Evolutionary conservation across 345 rosid species (phyloP).

Genomic region (Syzygium jambos): DNA sequence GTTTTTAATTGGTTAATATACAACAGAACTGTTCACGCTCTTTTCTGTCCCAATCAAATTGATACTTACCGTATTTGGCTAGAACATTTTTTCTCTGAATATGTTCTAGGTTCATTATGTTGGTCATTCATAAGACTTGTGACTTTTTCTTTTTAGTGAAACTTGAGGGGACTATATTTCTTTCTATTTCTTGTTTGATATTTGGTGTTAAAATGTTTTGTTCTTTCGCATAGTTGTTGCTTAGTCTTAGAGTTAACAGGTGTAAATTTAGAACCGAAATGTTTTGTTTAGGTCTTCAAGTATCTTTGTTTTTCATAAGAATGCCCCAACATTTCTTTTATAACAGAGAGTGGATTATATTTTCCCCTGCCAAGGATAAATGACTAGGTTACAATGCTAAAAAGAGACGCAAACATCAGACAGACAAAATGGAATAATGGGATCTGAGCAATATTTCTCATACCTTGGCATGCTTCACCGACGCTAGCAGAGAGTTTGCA

Average conservation of each 20-base stretch:
- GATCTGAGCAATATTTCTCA: not conserved
- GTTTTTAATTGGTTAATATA: not conserved
- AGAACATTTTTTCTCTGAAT: not conserved
- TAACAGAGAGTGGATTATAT: not conserved
- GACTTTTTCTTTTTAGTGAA: not conserved
- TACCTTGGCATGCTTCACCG: not conserved
- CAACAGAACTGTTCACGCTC: not conserved
- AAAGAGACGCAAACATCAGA: not conserved
- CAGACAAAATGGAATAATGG: too few relatives aligned
- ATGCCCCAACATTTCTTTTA: not conserved
- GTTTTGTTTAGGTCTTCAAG: not conserved
- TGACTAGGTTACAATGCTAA: not conserved
- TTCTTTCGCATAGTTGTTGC: not conserved
- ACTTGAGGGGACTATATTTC: not conserved
- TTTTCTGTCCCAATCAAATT: not conserved
- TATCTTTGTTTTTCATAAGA: not conserved
- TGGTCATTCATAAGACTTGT: not conserved
- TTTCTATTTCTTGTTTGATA: not conserved
- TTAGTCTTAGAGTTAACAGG: not conserved
- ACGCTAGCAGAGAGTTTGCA: not conserved
- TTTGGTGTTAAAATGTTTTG: not conserved
- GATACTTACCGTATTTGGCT: not conserved
- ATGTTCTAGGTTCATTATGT: not conserved
- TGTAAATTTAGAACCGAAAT: not conserved
- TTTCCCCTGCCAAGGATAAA: not conserved